phyloP scores from a whole-genome alignment of 2,329 filamentous ascomycete species.

The Polychaeton citri region DNA sequence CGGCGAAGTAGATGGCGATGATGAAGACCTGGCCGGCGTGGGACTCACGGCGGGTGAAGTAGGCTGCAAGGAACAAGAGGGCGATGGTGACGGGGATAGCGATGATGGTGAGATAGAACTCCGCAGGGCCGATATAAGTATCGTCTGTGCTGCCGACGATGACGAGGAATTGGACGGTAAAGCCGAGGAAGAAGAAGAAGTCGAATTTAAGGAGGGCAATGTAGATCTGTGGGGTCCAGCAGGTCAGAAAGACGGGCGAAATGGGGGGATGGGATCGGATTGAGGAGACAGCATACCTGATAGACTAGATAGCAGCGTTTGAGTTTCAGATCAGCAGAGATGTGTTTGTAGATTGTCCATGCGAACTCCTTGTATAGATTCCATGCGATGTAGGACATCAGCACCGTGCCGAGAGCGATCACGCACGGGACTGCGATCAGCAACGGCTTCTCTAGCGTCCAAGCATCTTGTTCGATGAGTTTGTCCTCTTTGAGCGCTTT shows the following conservation, averaged over 20 bases:
- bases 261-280: not conserved
- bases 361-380: conserved; percentile 98
- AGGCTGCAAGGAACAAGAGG: conserved; percentile 74
- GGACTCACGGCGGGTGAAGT: conserved; percentile 73
- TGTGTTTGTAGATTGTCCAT: conserved; percentile 99
- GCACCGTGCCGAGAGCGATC: conserved; percentile 59
- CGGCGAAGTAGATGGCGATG: conserved; percentile 76
- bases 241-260: conserved; percentile 10
- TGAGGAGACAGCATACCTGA: conserved; percentile 50
- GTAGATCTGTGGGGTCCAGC: conserved; percentile 55
- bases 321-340: conserved; percentile 91
- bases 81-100: conserved; percentile 84
- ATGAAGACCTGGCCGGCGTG: conserved; percentile 61
- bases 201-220: conserved; percentile 97
- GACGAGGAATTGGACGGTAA: conserved; percentile 95
- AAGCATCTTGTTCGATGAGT: conserved; percentile 42
- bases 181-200: conserved; percentile 99
- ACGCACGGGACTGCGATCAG: conserved; percentile 77
- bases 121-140: conserved; percentile 28
- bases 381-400: conserved; percentile 70
- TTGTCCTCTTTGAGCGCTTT: conserved; percentile 36
- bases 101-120: conserved; percentile 75
- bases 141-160: conserved; percentile 62
- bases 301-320: conserved; percentile 94
- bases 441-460: conserved; percentile 57